Evolutionary conservation across 73 alveolate genomes (phyloP).

Genomic region (Paramecium pentaurelia): DNA sequence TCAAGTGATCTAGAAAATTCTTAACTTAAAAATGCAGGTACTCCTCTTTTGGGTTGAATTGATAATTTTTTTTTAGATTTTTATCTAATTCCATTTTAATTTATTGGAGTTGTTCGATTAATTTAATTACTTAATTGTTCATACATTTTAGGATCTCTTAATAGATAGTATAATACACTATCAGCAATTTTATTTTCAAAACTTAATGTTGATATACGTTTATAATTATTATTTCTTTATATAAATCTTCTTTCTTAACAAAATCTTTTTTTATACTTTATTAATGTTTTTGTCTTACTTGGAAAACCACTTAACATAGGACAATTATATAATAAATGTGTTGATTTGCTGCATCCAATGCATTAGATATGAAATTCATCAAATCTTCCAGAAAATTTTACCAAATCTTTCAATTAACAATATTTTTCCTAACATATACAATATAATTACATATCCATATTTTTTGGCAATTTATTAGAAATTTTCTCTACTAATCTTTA

Average conservation of each 20-base stretch:
- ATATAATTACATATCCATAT: not conserved
- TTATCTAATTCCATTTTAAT: not conserved
- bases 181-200: not conserved
- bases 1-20: not conserved
- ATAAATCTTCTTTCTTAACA: not conserved
- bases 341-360: not conserved
- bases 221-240: not conserved
- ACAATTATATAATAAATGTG: not conserved
- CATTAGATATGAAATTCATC: slow-evolving; percentile 1
- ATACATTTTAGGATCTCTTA: not conserved
- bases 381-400: not conserved
- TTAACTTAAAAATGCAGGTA: not conserved
- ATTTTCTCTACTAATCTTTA: not conserved
- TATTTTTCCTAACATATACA: not conserved
- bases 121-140: not conserved
- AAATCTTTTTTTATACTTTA: not conserved
- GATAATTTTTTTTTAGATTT: not conserved
- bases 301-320: slow-evolving; percentile 44
- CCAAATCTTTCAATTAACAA: slow-evolving; percentile 4
- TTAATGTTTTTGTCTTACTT: not conserved
- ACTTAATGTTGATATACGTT: not conserved
- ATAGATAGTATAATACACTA: not conserved
- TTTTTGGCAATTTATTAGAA: not conserved
- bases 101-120: not conserved
- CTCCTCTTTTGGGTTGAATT: not conserved